phyloP scores from a whole-genome alignment of 805 yeast species.

The Novakomyces olei region DNA sequence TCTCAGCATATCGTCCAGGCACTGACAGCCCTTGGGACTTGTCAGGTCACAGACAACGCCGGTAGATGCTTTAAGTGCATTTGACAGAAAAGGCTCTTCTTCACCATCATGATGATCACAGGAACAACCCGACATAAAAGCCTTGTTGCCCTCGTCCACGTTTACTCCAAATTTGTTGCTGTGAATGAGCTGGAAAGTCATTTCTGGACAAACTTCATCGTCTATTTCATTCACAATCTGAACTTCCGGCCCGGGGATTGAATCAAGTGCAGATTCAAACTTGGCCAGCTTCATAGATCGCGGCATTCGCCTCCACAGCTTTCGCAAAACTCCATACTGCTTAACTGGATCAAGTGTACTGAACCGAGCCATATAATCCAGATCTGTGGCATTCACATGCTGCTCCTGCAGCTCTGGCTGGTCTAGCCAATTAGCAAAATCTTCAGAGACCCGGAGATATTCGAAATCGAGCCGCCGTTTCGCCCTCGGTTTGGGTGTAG shows the following conservation, averaged over 20 bases:
- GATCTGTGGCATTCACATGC: not conserved
- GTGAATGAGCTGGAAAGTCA: conserved; percentile 1
- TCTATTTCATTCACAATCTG: conserved; percentile 5
- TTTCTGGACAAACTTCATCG: conserved; percentile 4
- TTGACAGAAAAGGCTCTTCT: no score
- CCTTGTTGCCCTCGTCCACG: not conserved
- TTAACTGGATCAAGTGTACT: not conserved
- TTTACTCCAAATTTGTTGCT: not conserved
- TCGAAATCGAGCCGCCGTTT: not conserved
- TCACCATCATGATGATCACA: not conserved
- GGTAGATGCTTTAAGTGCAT: no score
- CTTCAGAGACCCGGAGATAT: not conserved
- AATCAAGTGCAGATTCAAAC: not conserved
- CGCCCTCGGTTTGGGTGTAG: not conserved
- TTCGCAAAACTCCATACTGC: not conserved
- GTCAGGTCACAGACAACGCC: conserved; percentile 1
- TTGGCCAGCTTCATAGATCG: not conserved
- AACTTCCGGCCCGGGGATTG: conserved; percentile 1
- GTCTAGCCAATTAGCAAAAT: not conserved
- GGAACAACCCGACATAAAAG: conserved; percentile 1
- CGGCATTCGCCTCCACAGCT: not conserved
- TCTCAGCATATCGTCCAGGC: conserved; percentile 2
- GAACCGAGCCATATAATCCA: not conserved
- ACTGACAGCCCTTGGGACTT: not conserved
- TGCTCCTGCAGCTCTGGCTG: not conserved